Conservation (phyloP, 1,284 basidiomycete species). For the Takashimella koratensis region DNA sequence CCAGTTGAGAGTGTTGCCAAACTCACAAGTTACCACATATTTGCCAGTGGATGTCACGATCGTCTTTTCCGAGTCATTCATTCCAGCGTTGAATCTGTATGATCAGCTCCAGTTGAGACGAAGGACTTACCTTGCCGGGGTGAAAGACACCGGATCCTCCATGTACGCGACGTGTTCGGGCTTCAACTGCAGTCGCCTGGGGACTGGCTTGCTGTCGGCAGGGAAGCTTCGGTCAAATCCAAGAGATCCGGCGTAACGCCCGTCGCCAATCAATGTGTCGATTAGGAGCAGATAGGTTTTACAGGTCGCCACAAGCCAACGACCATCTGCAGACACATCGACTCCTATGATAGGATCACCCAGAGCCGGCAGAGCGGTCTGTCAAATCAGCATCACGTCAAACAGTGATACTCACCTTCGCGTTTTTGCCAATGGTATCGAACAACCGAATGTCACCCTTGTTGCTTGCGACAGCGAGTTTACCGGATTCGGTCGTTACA, state of each 20-base stretch:
- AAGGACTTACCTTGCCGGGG: slow-evolving; percentile 69
- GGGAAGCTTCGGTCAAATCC: slow-evolving; percentile 97
- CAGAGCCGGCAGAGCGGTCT: slow-evolving; percentile 89
- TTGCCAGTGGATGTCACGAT: slow-evolving; percentile 96
- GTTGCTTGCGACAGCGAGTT: slow-evolving; percentile 88
- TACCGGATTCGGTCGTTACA: slow-evolving; percentile 79
- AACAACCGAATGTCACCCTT: slow-evolving; percentile 97
- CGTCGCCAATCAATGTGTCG: slow-evolving; percentile 91
- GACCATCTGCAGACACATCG: slow-evolving; percentile 89
- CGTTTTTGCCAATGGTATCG: slow-evolving; percentile 96
- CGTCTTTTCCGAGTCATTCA: slow-evolving; percentile 83
- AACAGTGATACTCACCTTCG: slow-evolving; percentile 56
- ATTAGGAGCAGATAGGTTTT: slow-evolving; percentile 92
- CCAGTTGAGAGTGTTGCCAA: too few relatives aligned
- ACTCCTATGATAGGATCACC: slow-evolving; percentile 94
- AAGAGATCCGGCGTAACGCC: slow-evolving; percentile 75
- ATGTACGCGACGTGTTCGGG: slow-evolving; percentile 94
- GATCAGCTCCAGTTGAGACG: background rate
- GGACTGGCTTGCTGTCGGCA: slow-evolving; percentile 86
- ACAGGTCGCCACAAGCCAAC: slow-evolving; percentile 94
- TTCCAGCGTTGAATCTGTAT: slow-evolving; percentile 82
- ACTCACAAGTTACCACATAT: slow-evolving; percentile 77
- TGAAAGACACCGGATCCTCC: slow-evolving; percentile 82
- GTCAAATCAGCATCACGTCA: background rate
- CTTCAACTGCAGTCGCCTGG: slow-evolving; percentile 80